A percentile compares a stretch with the other conserved stretches of the same genome.
Conservation (phyloP, 805 yeast genomes). For the Sugiyamaella chiloensis region DNA sequence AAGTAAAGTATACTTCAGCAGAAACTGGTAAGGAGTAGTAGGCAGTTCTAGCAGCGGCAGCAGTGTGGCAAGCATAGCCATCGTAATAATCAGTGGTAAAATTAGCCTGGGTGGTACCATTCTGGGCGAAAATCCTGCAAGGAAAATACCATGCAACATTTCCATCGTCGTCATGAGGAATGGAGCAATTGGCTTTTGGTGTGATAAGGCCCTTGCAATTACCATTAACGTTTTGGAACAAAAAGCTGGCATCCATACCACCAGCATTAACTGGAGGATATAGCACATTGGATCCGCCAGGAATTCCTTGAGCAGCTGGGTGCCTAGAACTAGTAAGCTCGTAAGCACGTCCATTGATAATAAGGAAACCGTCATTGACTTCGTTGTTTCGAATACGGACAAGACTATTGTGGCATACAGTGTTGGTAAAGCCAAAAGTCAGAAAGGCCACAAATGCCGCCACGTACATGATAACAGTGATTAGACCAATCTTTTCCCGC, state of each 20-base stretch:
- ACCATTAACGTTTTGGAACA: constrained; percentile 90
- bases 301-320: constrained; percentile 78
- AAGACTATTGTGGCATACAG: constrained; percentile 61
- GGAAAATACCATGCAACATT: constrained; percentile 96
- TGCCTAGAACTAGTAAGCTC: constrained; percentile 66
- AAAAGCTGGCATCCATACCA: constrained; percentile 76
- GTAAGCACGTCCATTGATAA: constrained; percentile 80
- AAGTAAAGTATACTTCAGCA: constrained; percentile 81
- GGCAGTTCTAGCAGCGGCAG: constrained; percentile 60
- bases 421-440: constrained; percentile 84
- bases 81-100: constrained; percentile 57
- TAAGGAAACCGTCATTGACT: constrained; percentile 57
- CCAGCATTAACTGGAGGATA: constrained; percentile 89
- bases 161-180: constrained; percentile 56
- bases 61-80: constrained; percentile 93
- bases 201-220: constrained; percentile 73
- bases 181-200: constrained; percentile 64
- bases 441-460: constrained; percentile 81
- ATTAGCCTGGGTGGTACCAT: constrained; percentile 70
- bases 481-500: constrained; percentile 90
- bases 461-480: constrained; percentile 66
- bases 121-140: constrained; percentile 65
- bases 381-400: constrained; percentile 57
- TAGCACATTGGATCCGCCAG: constrained; percentile 60
- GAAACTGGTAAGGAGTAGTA: constrained; percentile 56